phyloP scores from a whole-genome alignment of 2,329 filamentous ascomycete genomes.

The Microcyclospora tardicrescens region DNA sequence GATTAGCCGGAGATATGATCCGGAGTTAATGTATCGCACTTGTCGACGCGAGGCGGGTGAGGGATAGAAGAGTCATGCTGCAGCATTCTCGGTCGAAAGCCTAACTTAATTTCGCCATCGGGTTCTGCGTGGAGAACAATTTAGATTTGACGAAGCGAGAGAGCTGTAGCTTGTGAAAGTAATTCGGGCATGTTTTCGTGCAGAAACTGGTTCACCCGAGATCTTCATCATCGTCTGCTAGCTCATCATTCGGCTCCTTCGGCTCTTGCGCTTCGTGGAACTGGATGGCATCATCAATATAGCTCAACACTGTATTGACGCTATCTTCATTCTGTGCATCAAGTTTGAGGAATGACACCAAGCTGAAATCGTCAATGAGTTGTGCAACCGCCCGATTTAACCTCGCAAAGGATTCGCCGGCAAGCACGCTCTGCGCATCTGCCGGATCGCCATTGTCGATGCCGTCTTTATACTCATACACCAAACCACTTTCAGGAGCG shows the following conservation, averaged over 20 bases:
- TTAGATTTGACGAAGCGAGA: no score
- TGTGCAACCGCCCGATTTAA: slow-evolving; percentile 80
- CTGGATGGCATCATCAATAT: slow-evolving; percentile 89
- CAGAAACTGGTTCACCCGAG: slow-evolving; percentile 26
- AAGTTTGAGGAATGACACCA: slow-evolving; percentile 88
- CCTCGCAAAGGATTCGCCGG: slow-evolving; percentile 65
- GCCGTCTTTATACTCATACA: slow-evolving; percentile 27
- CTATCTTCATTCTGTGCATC: slow-evolving; percentile 89
- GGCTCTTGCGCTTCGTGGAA: slow-evolving; percentile 90
- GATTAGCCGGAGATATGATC: no score
- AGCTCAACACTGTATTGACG: slow-evolving; percentile 68
- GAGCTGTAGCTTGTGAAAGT: no score
- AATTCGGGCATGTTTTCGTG: no score
- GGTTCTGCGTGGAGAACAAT: no score
- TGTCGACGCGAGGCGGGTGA: no score
- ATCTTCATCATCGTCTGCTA: slow-evolving; percentile 46
- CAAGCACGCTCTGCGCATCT: slow-evolving; percentile 60
- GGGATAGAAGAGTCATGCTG: no score
- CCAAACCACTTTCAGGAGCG: slow-evolving; percentile 46
- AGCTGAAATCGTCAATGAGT: slow-evolving; percentile 92
- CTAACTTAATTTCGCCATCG: no score
- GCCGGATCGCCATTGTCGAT: slow-evolving; percentile 45
- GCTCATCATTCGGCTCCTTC: slow-evolving; percentile 53
- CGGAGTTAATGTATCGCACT: no score
- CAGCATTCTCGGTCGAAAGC: no score